Percentiles rank a stretch among this genome's conserved stretches.
phyloP scores from a whole-genome alignment of 257 asterid species.

The Gentiana dahurica region DNA sequence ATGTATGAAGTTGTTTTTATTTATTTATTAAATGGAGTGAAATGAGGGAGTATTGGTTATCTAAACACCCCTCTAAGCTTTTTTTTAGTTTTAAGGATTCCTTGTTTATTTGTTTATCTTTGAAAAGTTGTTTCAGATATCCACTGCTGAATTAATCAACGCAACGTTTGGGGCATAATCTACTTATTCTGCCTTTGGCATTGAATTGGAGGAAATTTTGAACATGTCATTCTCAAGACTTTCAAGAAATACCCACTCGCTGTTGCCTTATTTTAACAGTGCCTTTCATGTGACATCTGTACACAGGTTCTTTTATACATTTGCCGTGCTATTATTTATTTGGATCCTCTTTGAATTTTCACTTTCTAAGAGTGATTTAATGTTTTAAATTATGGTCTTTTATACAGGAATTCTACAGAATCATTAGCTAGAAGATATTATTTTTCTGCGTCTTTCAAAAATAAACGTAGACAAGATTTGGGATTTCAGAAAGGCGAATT shows the following conservation, averaged over 20 bases:
- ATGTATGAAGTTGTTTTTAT: too few species aligned
- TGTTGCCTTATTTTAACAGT: conserved; percentile 18
- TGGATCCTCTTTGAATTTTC: not conserved
- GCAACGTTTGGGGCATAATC: too few species aligned
- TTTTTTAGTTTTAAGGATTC: too few species aligned
- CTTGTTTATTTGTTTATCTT: too few species aligned
- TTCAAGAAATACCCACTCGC: conserved; percentile 25
- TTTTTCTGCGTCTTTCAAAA: conserved; percentile 15
- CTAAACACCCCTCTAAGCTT: too few species aligned
- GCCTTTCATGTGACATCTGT: conserved; percentile 16
- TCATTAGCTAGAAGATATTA: conserved; percentile 18
- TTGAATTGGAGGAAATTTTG: not conserved
- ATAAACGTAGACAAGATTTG: conserved; percentile 15
- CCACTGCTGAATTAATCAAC: too few species aligned
- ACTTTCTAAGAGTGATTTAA: not conserved
- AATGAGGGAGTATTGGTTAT: too few species aligned
- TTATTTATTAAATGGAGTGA: too few species aligned
- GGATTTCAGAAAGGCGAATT: conserved; percentile 21
- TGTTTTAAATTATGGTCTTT: not conserved
- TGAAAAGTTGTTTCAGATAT: too few species aligned
- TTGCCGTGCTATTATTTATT: not conserved
- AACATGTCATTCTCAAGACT: conserved; percentile 48
- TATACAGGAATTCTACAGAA: conserved; percentile 9
- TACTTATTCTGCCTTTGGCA: not conserved
- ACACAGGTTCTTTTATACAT: conserved; percentile 29